Evolutionary conservation across 164 flowering plant genomes (phyloP).

Genomic region (Akebia trifoliata): DNA sequence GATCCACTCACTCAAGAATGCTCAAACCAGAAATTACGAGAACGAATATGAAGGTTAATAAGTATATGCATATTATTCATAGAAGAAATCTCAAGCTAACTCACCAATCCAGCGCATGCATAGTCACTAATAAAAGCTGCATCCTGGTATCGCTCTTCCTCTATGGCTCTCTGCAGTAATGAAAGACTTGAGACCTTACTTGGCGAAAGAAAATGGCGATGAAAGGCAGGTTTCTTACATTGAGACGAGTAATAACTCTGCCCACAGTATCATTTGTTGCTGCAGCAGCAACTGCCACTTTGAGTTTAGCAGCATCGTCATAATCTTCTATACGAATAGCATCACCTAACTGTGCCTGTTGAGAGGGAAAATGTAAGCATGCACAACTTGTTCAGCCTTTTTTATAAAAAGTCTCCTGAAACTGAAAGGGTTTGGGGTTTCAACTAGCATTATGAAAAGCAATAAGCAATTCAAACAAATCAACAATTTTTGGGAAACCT

Average conservation of each 20-base stretch:
- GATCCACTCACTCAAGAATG: background rate
- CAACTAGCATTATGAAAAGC: too few species aligned
- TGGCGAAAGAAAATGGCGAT: background rate
- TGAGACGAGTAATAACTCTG: conserved; percentile 55
- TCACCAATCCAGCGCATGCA: conserved; percentile 94
- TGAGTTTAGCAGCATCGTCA: conserved; percentile 81
- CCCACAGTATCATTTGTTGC: conserved; percentile 78
- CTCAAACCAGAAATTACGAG: conserved; percentile 2
- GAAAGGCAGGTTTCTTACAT: conserved; percentile 36
- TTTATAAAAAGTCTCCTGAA: too few species aligned
- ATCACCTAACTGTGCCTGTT: conserved; percentile 65
- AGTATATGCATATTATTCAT: background rate
- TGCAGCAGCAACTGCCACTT: conserved; percentile 93
- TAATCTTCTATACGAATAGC: conserved; percentile 72
- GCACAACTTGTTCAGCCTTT: too few species aligned
- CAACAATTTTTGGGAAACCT: too few species aligned
- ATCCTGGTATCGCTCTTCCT: conserved; percentile 70
- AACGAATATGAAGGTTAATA: background rate
- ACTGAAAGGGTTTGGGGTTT: too few species aligned
- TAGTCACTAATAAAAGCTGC: conserved; percentile 73
- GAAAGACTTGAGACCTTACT: background rate
- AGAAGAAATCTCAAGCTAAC: conserved; percentile 20
- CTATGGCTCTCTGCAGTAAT: conserved; percentile 60
- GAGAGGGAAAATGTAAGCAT: background rate
- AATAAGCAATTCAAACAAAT: too few species aligned